Conservation (phyloP, 2,329 filamentous ascomycete genomes). For the Hirsutella thompsonii region DNA sequence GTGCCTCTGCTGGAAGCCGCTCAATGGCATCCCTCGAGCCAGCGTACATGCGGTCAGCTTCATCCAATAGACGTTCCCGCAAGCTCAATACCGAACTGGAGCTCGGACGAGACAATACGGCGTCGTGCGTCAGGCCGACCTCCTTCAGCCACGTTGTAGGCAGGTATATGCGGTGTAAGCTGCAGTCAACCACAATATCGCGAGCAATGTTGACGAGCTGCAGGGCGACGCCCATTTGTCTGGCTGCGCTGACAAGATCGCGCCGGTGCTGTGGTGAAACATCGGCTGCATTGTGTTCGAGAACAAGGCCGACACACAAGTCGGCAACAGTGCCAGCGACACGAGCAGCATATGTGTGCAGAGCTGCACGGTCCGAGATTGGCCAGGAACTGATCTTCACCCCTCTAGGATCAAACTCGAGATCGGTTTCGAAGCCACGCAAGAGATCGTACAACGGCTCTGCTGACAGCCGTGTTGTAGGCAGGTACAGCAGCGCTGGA, state of each 20-base stretch:
- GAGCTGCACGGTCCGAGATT: conserved; percentile 42
- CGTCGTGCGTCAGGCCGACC: conserved; percentile 36
- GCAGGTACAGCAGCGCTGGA: no score
- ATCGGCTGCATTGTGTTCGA: conserved; percentile 26
- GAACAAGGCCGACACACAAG: conserved; percentile 6
- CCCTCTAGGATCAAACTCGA: conserved; percentile 31
- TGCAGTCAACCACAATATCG: conserved; percentile 56
- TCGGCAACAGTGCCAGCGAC: conserved; percentile 64
- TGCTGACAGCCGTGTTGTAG: background rate
- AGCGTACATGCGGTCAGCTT: conserved; percentile 33
- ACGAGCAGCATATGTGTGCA: conserved; percentile 50
- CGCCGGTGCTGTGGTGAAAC: conserved; percentile 22
- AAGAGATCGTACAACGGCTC: conserved; percentile 51
- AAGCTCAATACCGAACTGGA: conserved; percentile 27
- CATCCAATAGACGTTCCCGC: conserved; percentile 40
- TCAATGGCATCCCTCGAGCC: no score
- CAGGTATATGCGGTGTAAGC: conserved; percentile 54
- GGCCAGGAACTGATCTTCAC: conserved; percentile 21
- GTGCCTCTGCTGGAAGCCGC: no score
- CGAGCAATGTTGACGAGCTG: conserved; percentile 69
- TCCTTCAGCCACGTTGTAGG: conserved; percentile 51
- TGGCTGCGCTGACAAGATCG: conserved; percentile 40
- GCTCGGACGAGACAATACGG: conserved; percentile 37
- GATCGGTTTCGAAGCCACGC: conserved; percentile 56
- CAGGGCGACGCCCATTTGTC: conserved; percentile 59